Evolutionary conservation across 768 basidiomycete species (phyloP).

Genomic region (Neoboletus brunneissimus): DNA sequence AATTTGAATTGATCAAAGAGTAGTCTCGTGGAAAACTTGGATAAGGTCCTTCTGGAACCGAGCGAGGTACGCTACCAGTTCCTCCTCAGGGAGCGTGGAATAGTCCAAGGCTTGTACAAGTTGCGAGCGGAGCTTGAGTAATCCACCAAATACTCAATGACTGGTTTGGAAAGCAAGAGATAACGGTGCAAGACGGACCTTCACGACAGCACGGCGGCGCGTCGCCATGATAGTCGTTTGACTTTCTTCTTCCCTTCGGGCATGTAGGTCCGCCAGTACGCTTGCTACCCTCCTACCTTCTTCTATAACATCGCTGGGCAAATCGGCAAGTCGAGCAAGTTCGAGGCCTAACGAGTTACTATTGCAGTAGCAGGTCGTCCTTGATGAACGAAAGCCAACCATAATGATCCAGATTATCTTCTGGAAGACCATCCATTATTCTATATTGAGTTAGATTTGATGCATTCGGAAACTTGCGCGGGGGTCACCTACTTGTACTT

Average conservation of each 20-base stretch:
- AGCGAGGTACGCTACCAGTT: conserved; percentile 61
- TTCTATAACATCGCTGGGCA: conserved; percentile 67
- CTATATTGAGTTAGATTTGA: conserved; percentile 35
- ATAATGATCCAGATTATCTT: conserved; percentile 60
- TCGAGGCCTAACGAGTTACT: conserved; percentile 64
- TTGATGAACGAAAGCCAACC: conserved; percentile 42
- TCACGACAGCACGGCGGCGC: conserved; percentile 66
- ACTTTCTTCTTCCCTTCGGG: conserved; percentile 57
- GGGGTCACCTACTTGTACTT: conserved; percentile 61
- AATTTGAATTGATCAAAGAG: conserved; percentile 9
- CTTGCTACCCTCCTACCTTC: conserved; percentile 63
- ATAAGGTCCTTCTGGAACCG: conserved; percentile 71
- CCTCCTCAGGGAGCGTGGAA: conserved; percentile 70
- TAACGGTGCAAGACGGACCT: conserved; percentile 43
- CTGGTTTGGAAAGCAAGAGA: not conserved
- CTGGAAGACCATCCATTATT: conserved; percentile 69
- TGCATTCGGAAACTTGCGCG: not conserved
- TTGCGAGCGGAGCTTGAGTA: conserved; percentile 64
- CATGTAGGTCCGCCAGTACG: conserved; percentile 55
- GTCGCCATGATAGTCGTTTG: conserved; percentile 54
- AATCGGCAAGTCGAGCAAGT: conserved; percentile 81
- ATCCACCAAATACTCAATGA: not conserved
- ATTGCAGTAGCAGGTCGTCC: not conserved
- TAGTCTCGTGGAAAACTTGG: conserved; percentile 38
- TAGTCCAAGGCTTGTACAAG: conserved; percentile 70